Base-by-base conservation (phyloP, 2,329 filamentous ascomycete species). In the Aspergillus oerlinghausenensis region DNA sequence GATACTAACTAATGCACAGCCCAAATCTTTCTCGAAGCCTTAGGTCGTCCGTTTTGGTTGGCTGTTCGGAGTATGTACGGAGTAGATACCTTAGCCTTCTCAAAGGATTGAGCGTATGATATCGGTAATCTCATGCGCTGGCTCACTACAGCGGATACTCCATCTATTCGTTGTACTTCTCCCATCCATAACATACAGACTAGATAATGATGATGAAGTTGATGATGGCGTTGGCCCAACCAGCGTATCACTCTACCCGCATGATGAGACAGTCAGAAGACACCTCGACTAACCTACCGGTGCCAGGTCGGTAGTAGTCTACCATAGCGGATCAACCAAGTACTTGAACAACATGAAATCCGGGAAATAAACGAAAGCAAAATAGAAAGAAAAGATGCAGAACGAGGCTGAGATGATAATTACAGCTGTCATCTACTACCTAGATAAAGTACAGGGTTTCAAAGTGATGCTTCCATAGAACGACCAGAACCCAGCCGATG, bases 1-100 rank as follows among this genome's bases (percentile, higher is more conserved):
- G 14, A 38, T 17, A 38, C n/a, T 38, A 23, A 23, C 21, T 38
- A 55, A 60, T 56, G 61, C 61, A 64, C 59, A 62, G 54, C 54
- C 61, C 62, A 59, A 61, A 38, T 54, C 55, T 60, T 65, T 65
- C 63, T 65, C 61, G 63, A 65, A 65, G 60, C 56, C 53, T 48
- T 43, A 35, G 17, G 7, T n/a, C 47, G 9, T 2, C 6, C 29
- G 23, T 17, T 29, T 17, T 25, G 10, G 47, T 25, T 29, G 21
- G 9, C 26, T 49, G 25, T 26, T 9, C n/a, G 17, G 25, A 25
- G 21, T n/a, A 19, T 49, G n/a, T 23, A 26, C 6, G 6, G 25
- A 26, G 25, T 26, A 45, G 40, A 26, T 47, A 45, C 21, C 42
- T 45, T 6, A 17, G 11, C 40, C 40, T 21, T 19, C 40, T 8